These are phyloP conservation scores for Diplodia seriata DNA, from an alignment of 2,329 filamentous ascomycete genomes.

Conservation along the genomic window DNA sequence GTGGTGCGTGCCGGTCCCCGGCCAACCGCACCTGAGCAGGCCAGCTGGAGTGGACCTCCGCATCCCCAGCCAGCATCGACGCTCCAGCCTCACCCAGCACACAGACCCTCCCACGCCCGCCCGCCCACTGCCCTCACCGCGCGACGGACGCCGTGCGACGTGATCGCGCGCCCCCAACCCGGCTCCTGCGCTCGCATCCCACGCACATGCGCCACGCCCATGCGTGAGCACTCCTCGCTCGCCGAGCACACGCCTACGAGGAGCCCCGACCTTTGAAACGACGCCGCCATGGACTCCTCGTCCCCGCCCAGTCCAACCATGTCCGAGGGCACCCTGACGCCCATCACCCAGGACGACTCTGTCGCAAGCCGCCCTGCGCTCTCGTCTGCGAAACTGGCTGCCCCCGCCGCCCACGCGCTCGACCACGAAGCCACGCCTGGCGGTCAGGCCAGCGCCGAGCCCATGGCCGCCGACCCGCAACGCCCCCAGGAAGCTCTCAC, in stretches of 20 bases:
- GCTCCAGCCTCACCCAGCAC: constrained; percentile 28
- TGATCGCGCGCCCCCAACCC: constrained; percentile 28
- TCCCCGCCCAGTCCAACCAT: constrained; percentile 42
- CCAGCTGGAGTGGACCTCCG: constrained; percentile 15
- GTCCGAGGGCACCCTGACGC: constrained; percentile 41
- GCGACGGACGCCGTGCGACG: constrained; percentile 29
- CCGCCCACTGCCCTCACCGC: constrained; percentile 17
- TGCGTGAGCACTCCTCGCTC: constrained; percentile 27
- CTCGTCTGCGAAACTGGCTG: constrained; percentile 16
- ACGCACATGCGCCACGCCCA: constrained; percentile 32
- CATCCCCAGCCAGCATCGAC: constrained; percentile 22
- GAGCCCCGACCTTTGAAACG: constrained; percentile 32
- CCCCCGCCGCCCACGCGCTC: constrained; percentile 5
- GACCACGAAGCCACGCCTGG: constrained; percentile 14
- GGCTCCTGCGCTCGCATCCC: constrained; percentile 24
- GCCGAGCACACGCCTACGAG: constrained; percentile 30
- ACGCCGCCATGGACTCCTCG: constrained; percentile 42
- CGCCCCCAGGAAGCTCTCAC: constrained; percentile 44
- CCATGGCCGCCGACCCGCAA: constrained; percentile 26
- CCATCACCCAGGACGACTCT: constrained; percentile 41
- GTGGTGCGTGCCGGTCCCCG: constrained; percentile 2
- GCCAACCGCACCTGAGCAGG: constrained; percentile 7
- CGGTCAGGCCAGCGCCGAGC: constrained; percentile 23
- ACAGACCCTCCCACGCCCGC: constrained; percentile 29
- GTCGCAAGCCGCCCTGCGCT: constrained; percentile 14